Percentiles rank a stretch among this genome's conserved stretches.
Evolutionary conservation across 1,284 basidiomycete genomes (phyloP).

Genomic region (Microbotryomycetes sp.): DNA sequence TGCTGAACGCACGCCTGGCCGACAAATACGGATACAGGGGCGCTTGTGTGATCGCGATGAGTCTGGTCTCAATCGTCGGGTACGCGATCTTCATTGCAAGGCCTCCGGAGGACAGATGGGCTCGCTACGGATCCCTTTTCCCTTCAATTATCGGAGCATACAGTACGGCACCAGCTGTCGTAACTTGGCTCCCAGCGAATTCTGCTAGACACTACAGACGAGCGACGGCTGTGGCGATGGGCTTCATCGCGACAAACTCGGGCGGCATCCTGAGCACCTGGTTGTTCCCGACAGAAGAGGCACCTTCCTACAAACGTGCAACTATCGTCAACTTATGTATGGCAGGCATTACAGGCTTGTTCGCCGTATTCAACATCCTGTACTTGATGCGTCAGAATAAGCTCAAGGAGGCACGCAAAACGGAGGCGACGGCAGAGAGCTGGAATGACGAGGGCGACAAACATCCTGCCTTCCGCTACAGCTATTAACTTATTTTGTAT

Average conservation of each 20-base stretch:
- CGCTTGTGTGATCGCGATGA: slow-evolving; percentile 27
- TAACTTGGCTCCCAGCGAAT: slow-evolving; percentile 45
- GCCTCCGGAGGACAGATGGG: neutral
- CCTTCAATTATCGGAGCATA: slow-evolving; percentile 42
- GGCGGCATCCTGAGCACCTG: slow-evolving; percentile 57
- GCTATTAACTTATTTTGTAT: too few species aligned
- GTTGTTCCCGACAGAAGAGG: slow-evolving; percentile 49
- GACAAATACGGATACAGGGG: slow-evolving; percentile 32
- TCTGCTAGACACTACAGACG: slow-evolving; percentile 52
- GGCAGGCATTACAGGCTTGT: slow-evolving; percentile 36
- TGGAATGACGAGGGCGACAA: slow-evolving; percentile 9
- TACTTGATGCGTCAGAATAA: slow-evolving; percentile 29
- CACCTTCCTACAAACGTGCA: slow-evolving; percentile 47
- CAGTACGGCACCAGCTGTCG: slow-evolving; percentile 46
- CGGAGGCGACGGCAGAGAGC: neutral
- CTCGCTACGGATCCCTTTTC: slow-evolving; percentile 40
- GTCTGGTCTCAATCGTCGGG: slow-evolving; percentile 35
- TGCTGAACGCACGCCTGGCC: slow-evolving; percentile 31
- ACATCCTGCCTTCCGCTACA: slow-evolving; percentile 8
- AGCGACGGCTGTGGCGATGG: slow-evolving; percentile 53
- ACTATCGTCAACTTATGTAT: slow-evolving; percentile 45
- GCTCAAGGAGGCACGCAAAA: slow-evolving; percentile 15
- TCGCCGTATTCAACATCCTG: slow-evolving; percentile 26
- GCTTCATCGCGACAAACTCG: slow-evolving; percentile 52
- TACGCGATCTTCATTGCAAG: slow-evolving; percentile 38